Percentiles rank a stretch among this genome's conserved stretches.
Conservation (phyloP, 225 moss, liverwort and hornwort genomes). For the Pleurozium schreberi region DNA sequence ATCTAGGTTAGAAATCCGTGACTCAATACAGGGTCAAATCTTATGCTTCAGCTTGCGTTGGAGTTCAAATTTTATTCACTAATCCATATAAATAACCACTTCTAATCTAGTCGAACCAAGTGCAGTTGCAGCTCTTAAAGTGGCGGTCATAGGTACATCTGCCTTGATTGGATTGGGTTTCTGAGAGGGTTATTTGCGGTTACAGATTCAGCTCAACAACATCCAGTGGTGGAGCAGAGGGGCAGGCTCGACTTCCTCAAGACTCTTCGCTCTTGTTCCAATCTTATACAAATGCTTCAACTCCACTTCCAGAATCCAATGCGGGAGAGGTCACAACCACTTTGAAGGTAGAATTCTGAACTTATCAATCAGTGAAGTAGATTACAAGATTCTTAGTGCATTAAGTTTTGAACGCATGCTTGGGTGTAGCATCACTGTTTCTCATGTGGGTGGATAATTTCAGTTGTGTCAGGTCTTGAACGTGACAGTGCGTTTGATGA, state of each 20-base stretch:
- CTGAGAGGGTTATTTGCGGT: conserved; percentile 5
- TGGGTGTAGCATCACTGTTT: not conserved
- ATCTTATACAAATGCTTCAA: conserved; percentile 32
- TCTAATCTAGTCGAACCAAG: not conserved
- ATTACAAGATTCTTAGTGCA: not conserved
- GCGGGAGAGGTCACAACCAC: conserved; percentile 28
- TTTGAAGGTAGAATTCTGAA: conserved; percentile 39
- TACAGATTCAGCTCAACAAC: conserved; percentile 67
- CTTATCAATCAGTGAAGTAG: not conserved
- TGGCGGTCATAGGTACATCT: not conserved
- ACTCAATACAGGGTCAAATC: not conserved
- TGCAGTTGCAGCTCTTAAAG: not conserved
- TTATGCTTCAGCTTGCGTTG: not conserved
- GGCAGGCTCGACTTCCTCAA: conserved; percentile 45
- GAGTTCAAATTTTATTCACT: not conserved
- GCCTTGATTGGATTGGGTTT: not conserved
- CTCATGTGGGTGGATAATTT: not conserved
- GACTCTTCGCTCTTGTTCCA: conserved; percentile 42
- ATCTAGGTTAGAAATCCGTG: not conserved
- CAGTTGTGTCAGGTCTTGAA: conserved; percentile 65
- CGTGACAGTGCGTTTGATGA: conserved; percentile 83
- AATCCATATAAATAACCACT: not conserved
- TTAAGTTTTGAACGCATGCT: not conserved
- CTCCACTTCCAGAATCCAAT: conserved; percentile 39
- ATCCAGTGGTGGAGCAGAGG: conserved; percentile 52